These are phyloP conservation scores for Leucoagaricus sp. DNA, from an alignment of 1,284 basidiomycete genomes.

Conservation along the genomic window DNA sequence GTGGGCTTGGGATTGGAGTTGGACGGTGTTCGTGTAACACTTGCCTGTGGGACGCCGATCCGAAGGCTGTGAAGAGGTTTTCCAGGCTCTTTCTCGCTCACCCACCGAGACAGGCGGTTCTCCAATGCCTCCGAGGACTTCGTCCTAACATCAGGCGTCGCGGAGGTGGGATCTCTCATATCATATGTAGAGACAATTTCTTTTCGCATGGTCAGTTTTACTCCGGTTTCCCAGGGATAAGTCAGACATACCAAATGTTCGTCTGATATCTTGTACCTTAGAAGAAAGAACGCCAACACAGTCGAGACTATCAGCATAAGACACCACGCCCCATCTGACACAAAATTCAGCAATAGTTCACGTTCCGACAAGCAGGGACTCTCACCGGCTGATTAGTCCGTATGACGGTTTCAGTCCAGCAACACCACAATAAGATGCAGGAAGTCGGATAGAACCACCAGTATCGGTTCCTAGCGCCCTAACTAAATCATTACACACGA, in stretches of 20 bases:
- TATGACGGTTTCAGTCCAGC: constrained; percentile 95
- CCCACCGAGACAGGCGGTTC: constrained; percentile 22
- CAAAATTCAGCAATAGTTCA: neutral
- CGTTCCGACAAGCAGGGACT: neutral
- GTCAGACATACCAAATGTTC: constrained; percentile 62
- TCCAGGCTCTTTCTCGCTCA: constrained; percentile 6
- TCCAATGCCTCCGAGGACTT: constrained; percentile 25
- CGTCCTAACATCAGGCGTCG: constrained; percentile 44
- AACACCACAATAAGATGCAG: constrained; percentile 92
- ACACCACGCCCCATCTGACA: constrained; percentile 84
- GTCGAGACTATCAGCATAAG: constrained; percentile 94
- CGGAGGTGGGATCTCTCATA: constrained; percentile 77
- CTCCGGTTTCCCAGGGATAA: neutral
- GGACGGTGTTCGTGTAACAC: constrained; percentile 1
- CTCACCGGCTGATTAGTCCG: constrained; percentile 82
- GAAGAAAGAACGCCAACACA: constrained; percentile 85
- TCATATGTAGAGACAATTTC: constrained; percentile 65
- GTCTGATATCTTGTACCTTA: constrained; percentile 48
- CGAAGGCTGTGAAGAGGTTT: constrained; percentile 27
- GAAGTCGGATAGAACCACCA: constrained; percentile 91
- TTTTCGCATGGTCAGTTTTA: constrained; percentile 1
- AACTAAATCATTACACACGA: constrained; percentile 17
- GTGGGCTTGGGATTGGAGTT: neutral
- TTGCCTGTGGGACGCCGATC: constrained; percentile 55
- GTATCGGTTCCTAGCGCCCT: constrained; percentile 95